These are phyloP conservation scores for Globisporangium radiosum DNA, from an alignment of 352 stramenopile species.

Conservation along the genomic window DNA sequence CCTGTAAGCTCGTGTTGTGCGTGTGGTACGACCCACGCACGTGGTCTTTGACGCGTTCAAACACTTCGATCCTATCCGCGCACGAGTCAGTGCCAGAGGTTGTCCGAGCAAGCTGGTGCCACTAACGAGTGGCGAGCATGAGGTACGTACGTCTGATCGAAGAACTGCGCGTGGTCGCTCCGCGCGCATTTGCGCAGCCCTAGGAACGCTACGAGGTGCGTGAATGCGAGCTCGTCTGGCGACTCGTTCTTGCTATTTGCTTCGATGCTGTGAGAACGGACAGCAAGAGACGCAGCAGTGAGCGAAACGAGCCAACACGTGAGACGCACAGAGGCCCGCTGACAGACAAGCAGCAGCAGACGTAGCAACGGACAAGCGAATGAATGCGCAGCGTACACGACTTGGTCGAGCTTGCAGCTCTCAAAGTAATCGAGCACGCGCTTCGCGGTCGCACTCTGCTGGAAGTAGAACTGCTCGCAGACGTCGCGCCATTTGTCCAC, in stretches of 20 bases:
- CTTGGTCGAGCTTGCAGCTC: constrained; percentile 49
- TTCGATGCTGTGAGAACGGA: constrained; percentile 3
- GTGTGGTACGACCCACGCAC: constrained; percentile 52
- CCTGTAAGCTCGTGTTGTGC: constrained; percentile 35
- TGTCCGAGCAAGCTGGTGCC: too few species aligned
- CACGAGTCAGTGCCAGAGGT: not conserved
- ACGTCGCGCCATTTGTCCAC: constrained; percentile 46
- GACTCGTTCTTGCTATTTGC: constrained; percentile 7
- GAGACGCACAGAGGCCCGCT: not conserved
- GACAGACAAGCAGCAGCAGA: not conserved
- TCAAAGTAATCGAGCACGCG: constrained; percentile 69
- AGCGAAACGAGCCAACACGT: not conserved
- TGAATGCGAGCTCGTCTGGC: constrained; percentile 11
- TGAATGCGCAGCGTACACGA: constrained; percentile 26
- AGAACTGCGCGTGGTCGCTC: constrained; percentile 27
- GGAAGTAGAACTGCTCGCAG: constrained; percentile 60
- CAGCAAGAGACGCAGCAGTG: not conserved
- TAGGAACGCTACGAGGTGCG: constrained; percentile 23
- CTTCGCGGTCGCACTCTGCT: constrained; percentile 45
- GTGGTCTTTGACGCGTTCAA: constrained; percentile 63
- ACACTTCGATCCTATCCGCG: constrained; percentile 20
- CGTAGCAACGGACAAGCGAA: not conserved
- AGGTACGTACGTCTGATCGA: constrained; percentile 30
- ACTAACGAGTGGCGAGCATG: too few species aligned
- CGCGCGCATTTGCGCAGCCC: constrained; percentile 35